Conservation (phyloP, 805 yeast species). For the Kuraishia ogatae region DNA sequence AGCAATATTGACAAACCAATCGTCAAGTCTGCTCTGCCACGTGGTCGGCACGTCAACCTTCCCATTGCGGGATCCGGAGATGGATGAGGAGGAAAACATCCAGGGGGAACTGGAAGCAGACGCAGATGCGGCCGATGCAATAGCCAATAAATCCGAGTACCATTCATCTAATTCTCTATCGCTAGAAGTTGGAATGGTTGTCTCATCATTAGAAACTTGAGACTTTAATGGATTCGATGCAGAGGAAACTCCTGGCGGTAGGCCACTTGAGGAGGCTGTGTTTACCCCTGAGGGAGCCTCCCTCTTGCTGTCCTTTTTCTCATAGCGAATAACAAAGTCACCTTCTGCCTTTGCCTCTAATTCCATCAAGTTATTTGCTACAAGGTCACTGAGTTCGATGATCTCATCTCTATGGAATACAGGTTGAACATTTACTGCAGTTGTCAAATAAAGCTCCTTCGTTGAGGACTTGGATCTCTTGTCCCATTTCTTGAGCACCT, state of each 20-base stretch:
- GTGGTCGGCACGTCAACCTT: conserved; percentile 7
- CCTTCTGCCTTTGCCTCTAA: conserved; percentile 59
- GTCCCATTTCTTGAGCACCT: conserved; percentile 97
- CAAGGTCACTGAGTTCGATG: conserved; percentile 72
- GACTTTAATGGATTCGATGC: background rate
- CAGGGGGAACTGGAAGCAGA: background rate
- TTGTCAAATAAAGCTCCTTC: conserved; percentile 80
- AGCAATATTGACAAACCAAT: background rate
- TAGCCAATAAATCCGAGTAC: conserved; percentile 58
- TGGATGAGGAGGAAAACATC: background rate
- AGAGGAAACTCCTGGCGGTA: background rate
- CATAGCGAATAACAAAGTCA: conserved; percentile 19
- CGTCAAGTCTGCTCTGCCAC: conserved; percentile 1
- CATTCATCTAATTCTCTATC: conserved; percentile 57
- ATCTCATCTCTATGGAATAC: conserved; percentile 88
- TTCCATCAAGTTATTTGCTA: conserved; percentile 59
- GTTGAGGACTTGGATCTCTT: conserved; percentile 92
- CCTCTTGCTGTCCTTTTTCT: conserved; percentile 7
- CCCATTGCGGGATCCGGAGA: background rate
- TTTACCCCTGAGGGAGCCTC: background rate
- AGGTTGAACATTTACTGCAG: conserved; percentile 95
- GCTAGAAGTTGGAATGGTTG: conserved; percentile 8
- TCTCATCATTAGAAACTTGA: background rate
- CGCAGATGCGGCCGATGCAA: conserved; percentile 23
- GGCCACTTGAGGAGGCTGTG: background rate